Evolutionary conservation across 2,329 filamentous ascomycete species (phyloP).

Genomic region (Coleophoma cylindrospora): DNA sequence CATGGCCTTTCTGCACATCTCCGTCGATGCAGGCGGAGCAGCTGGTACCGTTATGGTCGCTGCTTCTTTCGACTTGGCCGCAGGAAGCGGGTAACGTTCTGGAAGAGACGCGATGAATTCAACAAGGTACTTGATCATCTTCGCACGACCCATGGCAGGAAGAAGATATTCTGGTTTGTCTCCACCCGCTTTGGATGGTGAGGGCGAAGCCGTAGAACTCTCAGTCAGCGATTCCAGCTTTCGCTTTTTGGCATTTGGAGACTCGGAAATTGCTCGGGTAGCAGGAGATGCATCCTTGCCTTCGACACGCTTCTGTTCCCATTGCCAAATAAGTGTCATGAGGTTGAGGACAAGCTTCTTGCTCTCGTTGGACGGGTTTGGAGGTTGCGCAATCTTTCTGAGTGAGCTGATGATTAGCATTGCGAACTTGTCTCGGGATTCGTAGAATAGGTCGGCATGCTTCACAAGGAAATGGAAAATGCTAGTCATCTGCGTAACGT

Average conservation of each 20-base stretch:
- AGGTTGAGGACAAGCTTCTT: constrained; percentile 88
- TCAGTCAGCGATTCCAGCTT: constrained; percentile 55
- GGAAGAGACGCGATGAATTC: constrained; percentile 89
- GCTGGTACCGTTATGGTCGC: constrained; percentile 37
- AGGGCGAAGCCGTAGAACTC: constrained; percentile 47
- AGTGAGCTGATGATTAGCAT: constrained; percentile 84
- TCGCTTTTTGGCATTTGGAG: constrained; percentile 70
- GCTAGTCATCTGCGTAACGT: constrained; percentile 90
- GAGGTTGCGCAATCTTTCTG: constrained; percentile 78
- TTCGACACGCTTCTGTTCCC: constrained; percentile 80
- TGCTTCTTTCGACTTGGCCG: constrained; percentile 58
- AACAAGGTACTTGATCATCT: constrained; percentile 91
- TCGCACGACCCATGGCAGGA: constrained; percentile 60
- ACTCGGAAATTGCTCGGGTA: constrained; percentile 50
- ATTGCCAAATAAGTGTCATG: constrained; percentile 85
- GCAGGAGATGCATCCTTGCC: constrained; percentile 39
- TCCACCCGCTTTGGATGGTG: constrained; percentile 42
- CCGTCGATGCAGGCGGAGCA: constrained; percentile 53
- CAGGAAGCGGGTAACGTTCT: constrained; percentile 76
- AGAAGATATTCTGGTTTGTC: constrained; percentile 65
- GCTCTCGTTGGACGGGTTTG: constrained; percentile 82
- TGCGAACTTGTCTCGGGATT: constrained; percentile 87
- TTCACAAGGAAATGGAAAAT: constrained; percentile 96
- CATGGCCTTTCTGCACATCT: constrained; percentile 83
- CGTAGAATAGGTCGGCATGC: constrained; percentile 91